These are phyloP conservation scores for Exophiala dermatitidis DNA, from an alignment of 2,329 filamentous ascomycete species.

Conservation along the genomic window DNA sequence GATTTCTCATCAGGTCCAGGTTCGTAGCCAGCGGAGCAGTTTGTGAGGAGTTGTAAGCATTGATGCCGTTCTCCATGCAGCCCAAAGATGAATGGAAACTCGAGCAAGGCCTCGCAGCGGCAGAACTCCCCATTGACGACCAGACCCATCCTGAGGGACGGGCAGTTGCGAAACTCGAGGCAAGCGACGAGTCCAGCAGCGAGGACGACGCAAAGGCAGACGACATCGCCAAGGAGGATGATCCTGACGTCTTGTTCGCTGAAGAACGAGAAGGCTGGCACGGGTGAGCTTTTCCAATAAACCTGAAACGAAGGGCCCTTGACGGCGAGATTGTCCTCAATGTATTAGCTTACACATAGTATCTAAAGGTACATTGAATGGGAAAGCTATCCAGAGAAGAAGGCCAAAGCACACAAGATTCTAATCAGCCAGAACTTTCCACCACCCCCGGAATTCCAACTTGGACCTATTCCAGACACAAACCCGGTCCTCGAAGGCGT, in stretches of 20 bases:
- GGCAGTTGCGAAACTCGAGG: neutral
- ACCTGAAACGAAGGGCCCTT: slow-evolving; percentile 1
- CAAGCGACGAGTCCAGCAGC: slow-evolving; percentile 10
- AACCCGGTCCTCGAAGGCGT: slow-evolving; percentile 53
- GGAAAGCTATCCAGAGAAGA: slow-evolving; percentile 64
- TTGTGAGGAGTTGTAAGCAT: slow-evolving; percentile 8
- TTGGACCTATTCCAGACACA: slow-evolving; percentile 48
- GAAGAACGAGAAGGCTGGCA: slow-evolving; percentile 44
- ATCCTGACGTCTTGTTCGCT: slow-evolving; percentile 36
- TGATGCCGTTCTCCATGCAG: slow-evolving; percentile 3
- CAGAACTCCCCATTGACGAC: slow-evolving; percentile 43
- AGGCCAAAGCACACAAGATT: slow-evolving; percentile 51
- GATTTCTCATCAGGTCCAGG: slow-evolving; percentile 14
- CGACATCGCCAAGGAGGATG: slow-evolving; percentile 36
- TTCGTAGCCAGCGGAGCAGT: neutral
- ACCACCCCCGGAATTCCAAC: slow-evolving; percentile 48
- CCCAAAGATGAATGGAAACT: slow-evolving; percentile 47
- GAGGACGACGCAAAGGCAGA: slow-evolving; percentile 4
- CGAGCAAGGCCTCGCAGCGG: slow-evolving; percentile 45
- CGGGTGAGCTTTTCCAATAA: slow-evolving; percentile 31
- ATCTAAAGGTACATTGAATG: slow-evolving; percentile 55
- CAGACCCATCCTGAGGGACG: slow-evolving; percentile 37
- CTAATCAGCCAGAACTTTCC: slow-evolving; percentile 48
- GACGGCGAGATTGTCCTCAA: neutral
- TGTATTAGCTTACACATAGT: too few species aligned